These are phyloP conservation scores for Brassica cretica DNA, from an alignment of 345 rosid species.

Conservation along the genomic window DNA sequence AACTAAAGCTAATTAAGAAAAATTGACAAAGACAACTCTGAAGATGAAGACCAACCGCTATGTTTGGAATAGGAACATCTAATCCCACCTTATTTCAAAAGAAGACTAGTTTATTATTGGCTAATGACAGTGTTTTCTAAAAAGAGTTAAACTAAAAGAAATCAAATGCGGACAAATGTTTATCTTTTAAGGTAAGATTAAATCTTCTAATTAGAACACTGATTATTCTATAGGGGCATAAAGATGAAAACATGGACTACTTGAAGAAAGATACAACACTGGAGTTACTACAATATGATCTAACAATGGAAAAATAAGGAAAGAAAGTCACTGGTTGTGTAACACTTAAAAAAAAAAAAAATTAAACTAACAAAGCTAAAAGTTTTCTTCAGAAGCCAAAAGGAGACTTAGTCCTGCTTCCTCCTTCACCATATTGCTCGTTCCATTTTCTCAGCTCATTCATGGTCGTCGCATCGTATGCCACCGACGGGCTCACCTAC, in stretches of 20 bases:
- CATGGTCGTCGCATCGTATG: conserved; percentile 85
- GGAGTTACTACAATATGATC: conserved; percentile 15
- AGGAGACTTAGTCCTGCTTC: conserved; percentile 78
- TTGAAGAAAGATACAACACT: conserved; percentile 4
- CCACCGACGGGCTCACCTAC: conserved; percentile 92
- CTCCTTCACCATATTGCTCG: conserved; percentile 95
- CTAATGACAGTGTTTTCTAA: too few relatives aligned
- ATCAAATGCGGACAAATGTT: not conserved
- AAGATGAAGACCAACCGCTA: not conserved
- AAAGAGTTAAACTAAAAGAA: too few relatives aligned
- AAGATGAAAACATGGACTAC: not conserved
- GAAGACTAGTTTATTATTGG: not conserved
- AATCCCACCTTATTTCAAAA: not conserved
- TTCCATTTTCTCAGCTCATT: conserved; percentile 98
- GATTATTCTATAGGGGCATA: not conserved
- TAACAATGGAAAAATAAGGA: not conserved
- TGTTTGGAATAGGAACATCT: too few relatives aligned
- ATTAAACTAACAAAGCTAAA: conserved; percentile 3
- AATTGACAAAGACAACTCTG: not conserved
- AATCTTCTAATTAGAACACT: not conserved
- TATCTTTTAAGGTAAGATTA: not conserved
- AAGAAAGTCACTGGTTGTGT: not conserved
- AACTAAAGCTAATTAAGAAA: not conserved
- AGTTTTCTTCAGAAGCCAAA: conserved; percentile 61
- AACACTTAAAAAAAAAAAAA: not conserved